Base-by-base conservation (phyloP, 139 green algal species). In the Picochlorum sp. region DNA sequence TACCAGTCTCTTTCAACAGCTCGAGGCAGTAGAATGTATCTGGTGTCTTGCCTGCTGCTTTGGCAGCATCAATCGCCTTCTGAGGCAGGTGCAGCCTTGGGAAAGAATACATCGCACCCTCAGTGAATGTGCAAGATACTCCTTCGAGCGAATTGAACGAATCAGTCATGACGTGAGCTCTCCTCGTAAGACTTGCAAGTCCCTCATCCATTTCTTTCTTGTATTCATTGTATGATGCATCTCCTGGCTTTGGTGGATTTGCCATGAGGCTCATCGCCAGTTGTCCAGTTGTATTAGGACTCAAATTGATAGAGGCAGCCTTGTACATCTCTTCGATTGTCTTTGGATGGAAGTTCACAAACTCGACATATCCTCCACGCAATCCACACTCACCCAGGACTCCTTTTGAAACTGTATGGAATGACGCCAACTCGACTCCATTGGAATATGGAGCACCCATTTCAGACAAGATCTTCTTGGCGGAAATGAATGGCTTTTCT, bases 1-100 rank as follows among this genome's bases (percentile, higher is more conserved):
- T 96, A 66, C 92, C 92, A 3, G 91, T 96, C 16, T 71, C 72
- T 59, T 91, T 82, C 57, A 98, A 74, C 69, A 97, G 73, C 66
- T 68, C 67, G 37, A 83, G 74, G 83, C 92, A 97, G 79, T 98
- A 98, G 57, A 96, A 84, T 66, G 84, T 89, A 70, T 98, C 92
- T 4, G 82, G 73, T n/a, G 82, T 67, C 79, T 96, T 96, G 72
- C 90, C 90, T 32, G 74, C 78, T 44, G 74, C 63, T 41, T 83
- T 68, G 20, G 84, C 85, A 86, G 88, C 66, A 15, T 49, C 91
- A 83, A 59, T 23, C 49, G 76, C 72, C 58, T 77, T 74, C 30
- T 66, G 34, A 5, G 91, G 90, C 52, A 97, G 75, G 73, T 83
- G 70, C 51, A 83, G 63, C 57, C 70, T 70, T 6, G 88, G 86